Conservation (phyloP, 73 alveolate genomes). For the Symbiodinium natans region DNA sequence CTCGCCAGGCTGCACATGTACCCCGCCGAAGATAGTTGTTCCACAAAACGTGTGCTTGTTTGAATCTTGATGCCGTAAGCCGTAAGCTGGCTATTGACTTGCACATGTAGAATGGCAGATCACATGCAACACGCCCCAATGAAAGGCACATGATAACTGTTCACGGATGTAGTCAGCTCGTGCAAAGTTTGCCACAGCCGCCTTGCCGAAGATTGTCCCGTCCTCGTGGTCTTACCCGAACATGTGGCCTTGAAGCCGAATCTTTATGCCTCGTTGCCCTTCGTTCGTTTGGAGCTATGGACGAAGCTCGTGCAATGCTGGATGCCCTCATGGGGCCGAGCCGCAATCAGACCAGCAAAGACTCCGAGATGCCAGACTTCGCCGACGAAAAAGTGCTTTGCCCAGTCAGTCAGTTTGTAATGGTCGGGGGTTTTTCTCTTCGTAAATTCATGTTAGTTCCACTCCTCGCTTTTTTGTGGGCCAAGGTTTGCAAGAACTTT, state of each 20-base stretch:
- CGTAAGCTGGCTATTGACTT: no score
- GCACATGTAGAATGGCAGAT: neutral
- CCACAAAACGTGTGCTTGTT: neutral
- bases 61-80: no score
- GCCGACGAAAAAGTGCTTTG: neutral
- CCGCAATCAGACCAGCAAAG: constrained; percentile 9
- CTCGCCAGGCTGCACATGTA: neutral
- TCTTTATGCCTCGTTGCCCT: neutral
- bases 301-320: constrained; percentile 15
- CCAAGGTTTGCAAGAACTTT: constrained; percentile 20
- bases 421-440: no score
- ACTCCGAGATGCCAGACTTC: neutral
- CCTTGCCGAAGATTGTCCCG: no score
- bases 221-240: no score
- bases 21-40: neutral
- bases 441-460: no score
- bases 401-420: neutral
- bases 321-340: constrained; percentile 55
- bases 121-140: neutral
- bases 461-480: neutral
- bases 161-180: neutral
- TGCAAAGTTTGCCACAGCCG: no score
- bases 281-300: constrained; percentile 15
- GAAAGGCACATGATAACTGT: neutral
- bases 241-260: neutral